Conservation (phyloP, 306 rosid genomes). For the Canavalia ensiformis region DNA sequence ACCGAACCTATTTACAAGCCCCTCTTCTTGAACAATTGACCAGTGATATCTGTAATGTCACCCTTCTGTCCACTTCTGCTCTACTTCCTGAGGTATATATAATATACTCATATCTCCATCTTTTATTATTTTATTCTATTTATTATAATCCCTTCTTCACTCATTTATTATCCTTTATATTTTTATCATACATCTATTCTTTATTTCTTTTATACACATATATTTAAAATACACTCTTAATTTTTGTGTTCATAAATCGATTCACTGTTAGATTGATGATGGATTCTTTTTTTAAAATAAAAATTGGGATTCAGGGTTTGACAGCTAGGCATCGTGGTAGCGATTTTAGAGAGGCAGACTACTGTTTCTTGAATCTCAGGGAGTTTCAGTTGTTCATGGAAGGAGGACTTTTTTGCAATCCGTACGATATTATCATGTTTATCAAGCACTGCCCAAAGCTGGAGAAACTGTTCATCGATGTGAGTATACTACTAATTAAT, state of each 20-base stretch:
- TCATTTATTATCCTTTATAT: no score
- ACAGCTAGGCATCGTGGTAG: conserved; percentile 38
- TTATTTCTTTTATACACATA: no score
- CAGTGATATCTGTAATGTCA: neutral
- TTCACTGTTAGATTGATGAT: neutral
- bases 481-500: conserved; percentile 41
- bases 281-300: neutral
- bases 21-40: conserved; percentile 14
- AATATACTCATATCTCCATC: no score
- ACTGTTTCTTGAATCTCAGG: conserved; percentile 30
- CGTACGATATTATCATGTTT: conserved; percentile 49
- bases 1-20: neutral
- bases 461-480: conserved; percentile 54
- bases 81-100: conserved; percentile 56
- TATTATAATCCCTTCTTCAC: no score
- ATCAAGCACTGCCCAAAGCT: conserved; percentile 49
- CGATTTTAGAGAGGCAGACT: neutral
- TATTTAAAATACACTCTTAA: no score
- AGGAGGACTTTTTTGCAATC: conserved; percentile 49
- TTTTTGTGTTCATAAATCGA: neutral
- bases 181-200: neutral
- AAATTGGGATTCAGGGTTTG: conserved; percentile 49
- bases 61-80: conserved; percentile 46
- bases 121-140: neutral
- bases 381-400: conserved; percentile 62